phyloP scores from a whole-genome alignment of 805 yeast species.

The Yamadazyma nakazawae region DNA sequence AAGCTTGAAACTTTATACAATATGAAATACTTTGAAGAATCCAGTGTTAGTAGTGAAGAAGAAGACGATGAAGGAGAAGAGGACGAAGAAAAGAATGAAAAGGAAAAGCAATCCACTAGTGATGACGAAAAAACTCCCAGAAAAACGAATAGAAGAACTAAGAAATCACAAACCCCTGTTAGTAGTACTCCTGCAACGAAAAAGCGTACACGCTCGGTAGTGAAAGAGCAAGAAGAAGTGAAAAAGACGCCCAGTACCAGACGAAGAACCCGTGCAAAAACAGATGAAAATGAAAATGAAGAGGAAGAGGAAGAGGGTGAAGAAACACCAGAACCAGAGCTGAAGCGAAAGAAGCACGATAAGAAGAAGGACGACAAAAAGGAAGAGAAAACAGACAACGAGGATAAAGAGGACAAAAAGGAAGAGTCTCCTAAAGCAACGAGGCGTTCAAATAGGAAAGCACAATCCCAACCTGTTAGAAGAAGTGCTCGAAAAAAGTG shows the following conservation, averaged over 20 bases:
- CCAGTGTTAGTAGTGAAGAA: slow-evolving; percentile 12
- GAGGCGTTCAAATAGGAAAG: slow-evolving; percentile 6
- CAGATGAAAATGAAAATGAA: slow-evolving; percentile 4
- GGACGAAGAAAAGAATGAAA: slow-evolving; percentile 16
- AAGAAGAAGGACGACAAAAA: slow-evolving; percentile 23
- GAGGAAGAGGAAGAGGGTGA: slow-evolving; percentile 3
- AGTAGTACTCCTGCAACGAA: neutral
- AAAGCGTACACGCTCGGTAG: slow-evolving; percentile 7
- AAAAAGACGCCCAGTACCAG: slow-evolving; percentile 4
- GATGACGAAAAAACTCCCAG: slow-evolving; percentile 2
- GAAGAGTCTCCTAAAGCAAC: slow-evolving; percentile 7
- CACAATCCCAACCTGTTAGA: slow-evolving; percentile 15
- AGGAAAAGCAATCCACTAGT: slow-evolving; percentile 19
- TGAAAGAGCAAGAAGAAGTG: slow-evolving; percentile 6
- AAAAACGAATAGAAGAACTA: slow-evolving; percentile 1
- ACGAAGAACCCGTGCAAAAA: slow-evolving; percentile 4
- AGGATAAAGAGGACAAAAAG: slow-evolving; percentile 7
- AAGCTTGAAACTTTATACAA: slow-evolving; percentile 54
- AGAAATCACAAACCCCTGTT: neutral
- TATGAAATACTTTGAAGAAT: slow-evolving; percentile 46
- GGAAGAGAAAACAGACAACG: slow-evolving; percentile 18
- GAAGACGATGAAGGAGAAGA: slow-evolving; percentile 11
- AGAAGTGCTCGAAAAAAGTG: slow-evolving; percentile 18
- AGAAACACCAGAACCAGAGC: slow-evolving; percentile 12
- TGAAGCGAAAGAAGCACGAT: slow-evolving; percentile 22